These are phyloP conservation scores for Phyllostachys edulis DNA, from an alignment of 176 grass and related monocot genomes.

Conservation along the genomic window DNA sequence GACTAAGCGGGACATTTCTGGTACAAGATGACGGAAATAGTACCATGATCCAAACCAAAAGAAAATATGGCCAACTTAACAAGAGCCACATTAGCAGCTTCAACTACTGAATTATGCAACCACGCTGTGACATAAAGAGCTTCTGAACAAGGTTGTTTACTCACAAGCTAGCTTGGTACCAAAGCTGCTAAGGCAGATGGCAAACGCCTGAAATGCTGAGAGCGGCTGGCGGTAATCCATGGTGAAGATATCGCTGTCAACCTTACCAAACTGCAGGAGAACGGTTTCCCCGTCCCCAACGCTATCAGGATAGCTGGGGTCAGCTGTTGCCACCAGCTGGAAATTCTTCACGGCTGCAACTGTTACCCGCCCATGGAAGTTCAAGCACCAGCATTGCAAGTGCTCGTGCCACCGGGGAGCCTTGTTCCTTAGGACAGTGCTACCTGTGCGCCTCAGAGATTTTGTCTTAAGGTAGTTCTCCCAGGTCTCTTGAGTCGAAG, in stretches of 20 bases:
- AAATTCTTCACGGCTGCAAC: slow-evolving; percentile 72
- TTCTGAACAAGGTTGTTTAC: slow-evolving; percentile 2
- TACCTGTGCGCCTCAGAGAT: background rate
- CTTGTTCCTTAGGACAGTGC: slow-evolving; percentile 47
- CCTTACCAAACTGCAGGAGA: slow-evolving; percentile 64
- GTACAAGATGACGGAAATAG: background rate
- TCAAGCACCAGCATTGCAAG: slow-evolving; percentile 73
- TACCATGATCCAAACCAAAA: background rate
- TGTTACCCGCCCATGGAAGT: slow-evolving; percentile 73
- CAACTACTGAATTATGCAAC: background rate
- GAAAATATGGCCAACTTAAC: background rate
- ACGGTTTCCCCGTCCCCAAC: slow-evolving; percentile 33
- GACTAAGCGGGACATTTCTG: background rate
- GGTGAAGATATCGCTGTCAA: slow-evolving; percentile 42
- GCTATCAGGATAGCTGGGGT: background rate
- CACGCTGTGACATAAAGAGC: background rate
- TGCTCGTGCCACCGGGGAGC: slow-evolving; percentile 64
- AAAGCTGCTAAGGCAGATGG: slow-evolving; percentile 69
- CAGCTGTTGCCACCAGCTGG: slow-evolving; percentile 42
- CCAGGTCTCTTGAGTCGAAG: slow-evolving; percentile 26
- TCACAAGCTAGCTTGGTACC: slow-evolving; percentile 69
- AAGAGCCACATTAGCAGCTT: background rate
- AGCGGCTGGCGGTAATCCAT: slow-evolving; percentile 70
- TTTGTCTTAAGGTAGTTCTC: slow-evolving; percentile 36
- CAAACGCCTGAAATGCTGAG: slow-evolving; percentile 67